Percentiles rank a stretch among this genome's conserved stretches.
Conservation (phyloP, 495 filamentous ascomycete species). For the Aspergillus mulundensis region DNA sequence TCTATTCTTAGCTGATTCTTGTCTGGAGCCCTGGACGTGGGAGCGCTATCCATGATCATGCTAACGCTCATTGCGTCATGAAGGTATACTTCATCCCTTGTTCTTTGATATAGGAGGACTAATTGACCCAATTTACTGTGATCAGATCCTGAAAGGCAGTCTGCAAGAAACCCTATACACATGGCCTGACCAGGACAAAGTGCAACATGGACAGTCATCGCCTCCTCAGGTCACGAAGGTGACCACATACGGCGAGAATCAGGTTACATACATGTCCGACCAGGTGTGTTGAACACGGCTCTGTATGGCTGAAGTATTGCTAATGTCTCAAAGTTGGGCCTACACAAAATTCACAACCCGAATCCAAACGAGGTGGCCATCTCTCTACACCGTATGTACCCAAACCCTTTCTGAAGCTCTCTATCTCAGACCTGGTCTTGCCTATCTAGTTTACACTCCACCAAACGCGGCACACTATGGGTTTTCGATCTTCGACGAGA, state of each 20-base stretch:
- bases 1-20: no score
- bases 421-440: constrained; percentile 3
- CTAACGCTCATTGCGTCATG: constrained; percentile 74
- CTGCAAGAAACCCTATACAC: constrained; percentile 77
- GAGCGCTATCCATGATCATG: constrained; percentile 84
- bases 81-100: constrained; percentile 37
- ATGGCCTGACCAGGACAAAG: constrained; percentile 57
- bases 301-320: not conserved
- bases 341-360: constrained; percentile 78
- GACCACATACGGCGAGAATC: constrained; percentile 52
- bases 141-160: constrained; percentile 65
- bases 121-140: not conserved
- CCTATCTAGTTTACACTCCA: constrained; percentile 71
- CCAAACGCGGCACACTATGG: constrained; percentile 77
- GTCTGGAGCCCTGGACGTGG: constrained; percentile 92
- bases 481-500: constrained; percentile 66
- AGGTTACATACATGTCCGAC: constrained; percentile 84
- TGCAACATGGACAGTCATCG: constrained; percentile 44
- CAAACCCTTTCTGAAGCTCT: not conserved
- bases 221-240: constrained; percentile 40
- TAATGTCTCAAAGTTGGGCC: constrained; percentile 53
- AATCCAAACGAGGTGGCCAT: constrained; percentile 69
- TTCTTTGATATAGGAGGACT: not conserved
- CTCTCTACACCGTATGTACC: constrained; percentile 73
- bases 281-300: constrained; percentile 33